Evolutionary conservation across 768 basidiomycete genomes (phyloP).

Genomic region (Dictyophora rubrovolvata): DNA sequence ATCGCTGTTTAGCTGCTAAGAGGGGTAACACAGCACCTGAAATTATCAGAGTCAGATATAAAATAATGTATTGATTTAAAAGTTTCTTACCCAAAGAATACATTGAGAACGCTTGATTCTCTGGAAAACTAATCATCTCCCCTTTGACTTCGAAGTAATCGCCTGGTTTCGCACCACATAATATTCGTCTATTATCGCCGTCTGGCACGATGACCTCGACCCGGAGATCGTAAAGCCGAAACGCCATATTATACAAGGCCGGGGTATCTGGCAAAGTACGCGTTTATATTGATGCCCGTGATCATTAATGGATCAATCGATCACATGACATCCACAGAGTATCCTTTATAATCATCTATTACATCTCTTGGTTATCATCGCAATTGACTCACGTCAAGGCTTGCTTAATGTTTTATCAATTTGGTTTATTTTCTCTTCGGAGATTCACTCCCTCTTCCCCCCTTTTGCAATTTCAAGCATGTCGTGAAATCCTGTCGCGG

Average conservation of each 20-base stretch:
- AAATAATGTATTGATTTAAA: not conserved
- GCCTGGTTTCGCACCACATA: slow-evolving; percentile 56
- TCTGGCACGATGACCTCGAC: slow-evolving; percentile 54
- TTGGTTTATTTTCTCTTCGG: not conserved
- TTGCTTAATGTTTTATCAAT: not conserved
- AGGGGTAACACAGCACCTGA: slow-evolving; percentile 52
- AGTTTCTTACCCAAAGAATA: slow-evolving; percentile 44
- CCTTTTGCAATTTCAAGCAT: not conserved
- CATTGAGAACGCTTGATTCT: slow-evolving; percentile 56
- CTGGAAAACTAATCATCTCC: slow-evolving; percentile 53
- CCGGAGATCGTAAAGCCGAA: slow-evolving; percentile 54
- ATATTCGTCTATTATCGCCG: slow-evolving; percentile 32
- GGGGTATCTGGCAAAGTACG: no score
- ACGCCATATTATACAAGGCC: slow-evolving; percentile 25
- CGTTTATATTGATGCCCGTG: no score
- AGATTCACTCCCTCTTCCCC: not conserved
- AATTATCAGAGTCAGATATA: not conserved
- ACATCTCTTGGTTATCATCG: no score
- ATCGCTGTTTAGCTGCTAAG: slow-evolving; percentile 58
- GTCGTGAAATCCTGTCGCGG: not conserved
- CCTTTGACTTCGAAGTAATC: slow-evolving; percentile 55
- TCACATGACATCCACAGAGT: no score
- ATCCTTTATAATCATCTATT: no score
- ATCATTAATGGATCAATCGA: no score
- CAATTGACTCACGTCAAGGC: no score